A percentile compares a stretch with the other conserved stretches of the same genome.
These are phyloP conservation scores for Penicillium sp. DNA, from an alignment of 2,329 filamentous ascomycete genomes.

Conservation along the genomic window DNA sequence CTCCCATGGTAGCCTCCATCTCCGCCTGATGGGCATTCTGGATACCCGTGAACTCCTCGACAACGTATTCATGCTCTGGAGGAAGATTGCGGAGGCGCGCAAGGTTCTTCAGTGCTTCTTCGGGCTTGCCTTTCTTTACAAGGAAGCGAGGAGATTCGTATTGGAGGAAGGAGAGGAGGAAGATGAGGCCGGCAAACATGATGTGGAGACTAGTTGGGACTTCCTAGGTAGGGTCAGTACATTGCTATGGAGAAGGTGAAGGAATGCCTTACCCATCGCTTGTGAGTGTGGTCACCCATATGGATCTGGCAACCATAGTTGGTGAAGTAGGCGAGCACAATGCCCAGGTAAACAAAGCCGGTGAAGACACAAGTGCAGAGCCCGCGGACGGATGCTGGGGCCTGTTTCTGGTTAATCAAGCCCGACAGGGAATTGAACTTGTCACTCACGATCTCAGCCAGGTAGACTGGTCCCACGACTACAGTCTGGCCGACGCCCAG, in stretches of 20 bases:
- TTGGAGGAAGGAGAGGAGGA: conserved; percentile 59
- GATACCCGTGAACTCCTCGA: conserved; percentile 59
- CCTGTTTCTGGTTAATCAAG: conserved; percentile 16
- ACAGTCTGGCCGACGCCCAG: conserved; percentile 39
- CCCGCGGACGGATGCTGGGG: conserved; percentile 60
- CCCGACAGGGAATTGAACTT: too few species aligned
- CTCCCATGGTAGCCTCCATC: conserved; percentile 59
- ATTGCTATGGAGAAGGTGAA: too few species aligned
- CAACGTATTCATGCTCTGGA: conserved; percentile 52
- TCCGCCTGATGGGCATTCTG: conserved; percentile 61
- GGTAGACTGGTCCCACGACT: conserved; percentile 55
- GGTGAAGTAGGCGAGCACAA: conserved; percentile 70
- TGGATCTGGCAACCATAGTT: conserved; percentile 55
- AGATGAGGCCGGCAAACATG: conserved; percentile 66
- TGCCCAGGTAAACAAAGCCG: conserved; percentile 58
- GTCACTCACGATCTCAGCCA: conserved; percentile 54
- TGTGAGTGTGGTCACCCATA: conserved; percentile 38
- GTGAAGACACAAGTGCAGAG: conserved; percentile 65
- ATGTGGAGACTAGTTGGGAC: conserved; percentile 67
- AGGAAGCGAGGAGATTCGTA: conserved; percentile 64
- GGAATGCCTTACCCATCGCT: conserved; percentile 46
- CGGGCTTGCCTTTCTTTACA: conserved; percentile 54
- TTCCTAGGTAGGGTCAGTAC: conserved; percentile 19
- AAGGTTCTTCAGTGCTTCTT: too few species aligned
- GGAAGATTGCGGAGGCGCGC: conserved; percentile 46